Conservation (phyloP, 2,329 filamentous ascomycete genomes). For the Meredithiella fracta region DNA sequence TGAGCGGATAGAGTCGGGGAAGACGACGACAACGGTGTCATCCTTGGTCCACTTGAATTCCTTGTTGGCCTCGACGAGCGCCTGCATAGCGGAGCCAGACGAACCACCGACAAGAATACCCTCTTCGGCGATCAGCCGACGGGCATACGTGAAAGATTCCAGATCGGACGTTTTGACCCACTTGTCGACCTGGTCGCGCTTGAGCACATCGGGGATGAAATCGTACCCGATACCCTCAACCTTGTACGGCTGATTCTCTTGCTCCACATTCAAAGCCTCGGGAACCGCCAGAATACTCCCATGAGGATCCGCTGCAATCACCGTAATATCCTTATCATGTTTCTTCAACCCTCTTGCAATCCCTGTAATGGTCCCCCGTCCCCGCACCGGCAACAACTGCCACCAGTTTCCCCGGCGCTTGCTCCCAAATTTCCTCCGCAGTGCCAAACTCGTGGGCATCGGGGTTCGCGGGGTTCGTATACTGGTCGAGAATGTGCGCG, state of each 20-base stretch:
- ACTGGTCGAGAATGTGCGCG: conserved; percentile 93
- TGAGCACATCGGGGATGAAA: conserved; percentile 87
- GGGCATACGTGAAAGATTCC: conserved; percentile 80
- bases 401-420: conserved; percentile 68
- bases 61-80: conserved; percentile 58
- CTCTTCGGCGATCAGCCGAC: conserved; percentile 82
- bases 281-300: conserved; percentile 84
- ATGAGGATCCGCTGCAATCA: conserved; percentile 82
- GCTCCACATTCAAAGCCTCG: conserved; percentile 59
- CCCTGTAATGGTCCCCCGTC: conserved; percentile 89
- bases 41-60: conserved; percentile 64
- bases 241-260: conserved; percentile 77
- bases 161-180: conserved; percentile 98
- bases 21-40: conserved; percentile 76
- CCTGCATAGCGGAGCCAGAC: conserved; percentile 80
- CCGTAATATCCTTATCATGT: conserved; percentile 70
- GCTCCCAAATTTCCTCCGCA: conserved; percentile 88
- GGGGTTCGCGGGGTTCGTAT: conserved; percentile 81
- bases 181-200: conserved; percentile 63
- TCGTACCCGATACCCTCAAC: conserved; percentile 98
- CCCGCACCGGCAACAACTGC: conserved; percentile 83
- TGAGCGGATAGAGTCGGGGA: conserved; percentile 91
- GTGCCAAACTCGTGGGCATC: conserved; percentile 87
- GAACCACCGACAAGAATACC: conserved; percentile 86
- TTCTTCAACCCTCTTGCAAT: conserved; percentile 72